Conservation (phyloP, 2,329 filamentous ascomycete species). For the Hymenoscyphus repandus region DNA sequence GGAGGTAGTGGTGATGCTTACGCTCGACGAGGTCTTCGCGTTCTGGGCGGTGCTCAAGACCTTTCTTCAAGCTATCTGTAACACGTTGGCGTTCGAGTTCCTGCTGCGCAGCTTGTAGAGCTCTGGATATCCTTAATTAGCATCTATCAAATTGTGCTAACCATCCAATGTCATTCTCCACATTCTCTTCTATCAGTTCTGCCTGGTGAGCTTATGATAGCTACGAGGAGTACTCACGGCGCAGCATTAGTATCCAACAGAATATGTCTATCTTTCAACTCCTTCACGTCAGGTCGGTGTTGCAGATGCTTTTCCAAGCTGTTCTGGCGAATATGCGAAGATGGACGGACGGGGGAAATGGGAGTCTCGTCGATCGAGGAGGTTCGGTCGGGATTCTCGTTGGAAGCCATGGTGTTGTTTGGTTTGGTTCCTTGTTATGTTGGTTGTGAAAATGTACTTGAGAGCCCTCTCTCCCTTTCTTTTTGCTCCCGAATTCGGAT, state of each 20-base stretch:
- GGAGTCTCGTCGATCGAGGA: conserved; percentile 39
- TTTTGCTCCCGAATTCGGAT: too few relatives aligned
- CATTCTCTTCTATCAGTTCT: too few relatives aligned
- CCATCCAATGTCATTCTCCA: neutral
- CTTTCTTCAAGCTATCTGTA: conserved; percentile 59
- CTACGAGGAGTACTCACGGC: conserved; percentile 43
- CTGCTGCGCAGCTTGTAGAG: conserved; percentile 55
- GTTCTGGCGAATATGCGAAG: conserved; percentile 50
- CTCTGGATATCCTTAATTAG: conserved; percentile 33
- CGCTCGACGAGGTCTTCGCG: conserved; percentile 75
- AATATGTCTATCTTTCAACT: conserved; percentile 65
- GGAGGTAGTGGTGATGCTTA: too few relatives aligned
- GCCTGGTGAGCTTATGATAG: too few relatives aligned
- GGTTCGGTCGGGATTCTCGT: conserved; percentile 8
- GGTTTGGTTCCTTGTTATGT: too few relatives aligned
- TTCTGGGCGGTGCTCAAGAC: conserved; percentile 57
- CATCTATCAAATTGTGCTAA: too few relatives aligned
- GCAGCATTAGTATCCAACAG: conserved; percentile 62
- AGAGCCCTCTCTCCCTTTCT: too few relatives aligned
- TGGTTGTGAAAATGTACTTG: too few relatives aligned
- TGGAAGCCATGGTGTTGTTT: neutral
- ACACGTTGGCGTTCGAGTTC: conserved; percentile 61
- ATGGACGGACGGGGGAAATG: conserved; percentile 49
- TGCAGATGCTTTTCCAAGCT: conserved; percentile 69
- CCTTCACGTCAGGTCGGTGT: conserved; percentile 60